Evolutionary conservation across 345 rosid species (phyloP).

Genomic region (Capsella bursapastoris): DNA sequence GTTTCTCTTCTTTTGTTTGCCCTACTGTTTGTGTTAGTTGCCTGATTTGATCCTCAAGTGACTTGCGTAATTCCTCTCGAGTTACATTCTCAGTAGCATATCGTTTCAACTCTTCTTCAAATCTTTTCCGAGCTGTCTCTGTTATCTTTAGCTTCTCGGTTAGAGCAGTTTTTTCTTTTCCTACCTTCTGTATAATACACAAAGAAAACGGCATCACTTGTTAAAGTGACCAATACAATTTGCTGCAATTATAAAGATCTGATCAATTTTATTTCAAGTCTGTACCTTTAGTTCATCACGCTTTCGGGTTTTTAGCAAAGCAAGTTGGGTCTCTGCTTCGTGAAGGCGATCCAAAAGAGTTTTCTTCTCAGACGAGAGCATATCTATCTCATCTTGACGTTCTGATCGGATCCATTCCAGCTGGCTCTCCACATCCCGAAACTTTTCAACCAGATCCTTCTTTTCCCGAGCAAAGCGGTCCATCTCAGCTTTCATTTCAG

Average conservation of each 20-base stretch:
- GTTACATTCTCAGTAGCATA: conserved; percentile 82
- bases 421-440: conserved; percentile 88
- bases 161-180: conserved; percentile 93
- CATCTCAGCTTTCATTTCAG: conserved; percentile 86
- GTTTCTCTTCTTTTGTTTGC: conserved; percentile 94
- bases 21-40: conserved; percentile 83
- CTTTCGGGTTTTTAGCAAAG: conserved; percentile 86
- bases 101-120: conserved; percentile 89
- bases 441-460: conserved; percentile 84
- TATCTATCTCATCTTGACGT: conserved; percentile 79
- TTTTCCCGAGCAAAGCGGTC: conserved; percentile 86
- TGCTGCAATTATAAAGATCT: conserved; percentile 10
- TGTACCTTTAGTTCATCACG: conserved; percentile 94
- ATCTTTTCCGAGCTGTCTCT: conserved; percentile 89
- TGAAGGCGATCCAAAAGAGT: conserved; percentile 90
- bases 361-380: conserved; percentile 77
- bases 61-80: conserved; percentile 86
- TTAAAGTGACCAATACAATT: conserved; percentile 24
- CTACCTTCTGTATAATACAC: conserved; percentile 69
- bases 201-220: conserved; percentile 14
- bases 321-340: conserved; percentile 87
- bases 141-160: conserved; percentile 86
- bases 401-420: conserved; percentile 98
- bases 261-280: conserved; percentile 10
- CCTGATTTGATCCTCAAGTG: conserved; percentile 88